A percentile compares a stretch with the other conserved stretches of the same genome.
These are phyloP conservation scores for Cytospora chrysosperma DNA, from an alignment of 2,329 filamentous ascomycete genomes.

Conservation along the genomic window DNA sequence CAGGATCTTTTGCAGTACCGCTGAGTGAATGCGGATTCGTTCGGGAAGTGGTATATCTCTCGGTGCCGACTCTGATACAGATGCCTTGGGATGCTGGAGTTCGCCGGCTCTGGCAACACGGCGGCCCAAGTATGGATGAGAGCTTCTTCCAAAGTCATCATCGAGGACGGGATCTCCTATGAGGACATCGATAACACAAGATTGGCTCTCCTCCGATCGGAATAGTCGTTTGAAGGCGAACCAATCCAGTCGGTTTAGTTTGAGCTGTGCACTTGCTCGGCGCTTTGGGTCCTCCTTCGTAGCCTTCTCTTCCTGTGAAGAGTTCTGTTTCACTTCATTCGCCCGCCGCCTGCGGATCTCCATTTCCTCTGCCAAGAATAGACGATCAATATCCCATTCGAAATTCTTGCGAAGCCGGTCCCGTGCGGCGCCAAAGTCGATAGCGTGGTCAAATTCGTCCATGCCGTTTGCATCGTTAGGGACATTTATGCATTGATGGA, in stretches of 20 bases:
- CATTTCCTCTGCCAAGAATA: constrained; percentile 5
- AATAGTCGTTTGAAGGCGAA: not conserved
- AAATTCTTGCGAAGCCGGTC: constrained; percentile 20
- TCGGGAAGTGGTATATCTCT: not conserved
- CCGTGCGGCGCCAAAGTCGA: constrained; percentile 10
- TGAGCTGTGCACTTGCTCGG: not conserved
- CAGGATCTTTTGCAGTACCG: not conserved
- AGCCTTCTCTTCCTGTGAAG: not conserved
- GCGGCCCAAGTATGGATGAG: not conserved
- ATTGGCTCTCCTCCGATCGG: not conserved
- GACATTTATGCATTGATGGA: not conserved
- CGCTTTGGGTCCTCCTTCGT: not conserved
- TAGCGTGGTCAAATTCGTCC: not conserved
- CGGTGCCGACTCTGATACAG: not conserved
- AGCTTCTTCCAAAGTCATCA: not conserved
- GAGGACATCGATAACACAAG: not conserved
- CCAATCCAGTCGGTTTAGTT: not conserved
- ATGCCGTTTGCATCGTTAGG: not conserved
- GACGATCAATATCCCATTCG: constrained; percentile 23
- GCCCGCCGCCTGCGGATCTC: not conserved
- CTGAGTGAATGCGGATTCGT: not conserved
- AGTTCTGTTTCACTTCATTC: not conserved
- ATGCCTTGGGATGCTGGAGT: not conserved
- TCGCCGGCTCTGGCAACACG: not conserved
- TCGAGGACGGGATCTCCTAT: not conserved